Evolutionary conservation across 73 alveolate species (phyloP), one percentile per base, ranked within the genome.

Genomic region (Paramecium octaurelia): DNA sequence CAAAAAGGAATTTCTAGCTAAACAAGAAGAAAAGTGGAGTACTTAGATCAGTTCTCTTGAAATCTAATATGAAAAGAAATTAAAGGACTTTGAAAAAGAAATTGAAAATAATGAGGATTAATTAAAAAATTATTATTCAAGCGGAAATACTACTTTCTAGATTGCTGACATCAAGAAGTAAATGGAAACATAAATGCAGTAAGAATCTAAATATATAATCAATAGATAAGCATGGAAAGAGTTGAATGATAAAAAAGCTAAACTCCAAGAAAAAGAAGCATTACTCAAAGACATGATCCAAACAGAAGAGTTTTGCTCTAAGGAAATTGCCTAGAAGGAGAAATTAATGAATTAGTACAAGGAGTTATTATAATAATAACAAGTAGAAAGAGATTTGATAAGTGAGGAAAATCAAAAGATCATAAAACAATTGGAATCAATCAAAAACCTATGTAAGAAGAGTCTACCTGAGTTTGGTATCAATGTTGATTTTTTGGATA

Each of bases 181-280:
- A 73, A 73, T 73, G 87, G 59, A 73, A 4, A 40, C 57, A 35
- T 73, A 36, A 40, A 73, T 34, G 40, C 6, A 73, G 59, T 73
- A 73, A 14, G 9, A 18, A n/a, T 18, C 16, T 73, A n/a, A n/a
- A n/a, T n/a, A 64, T 1, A 8, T 34, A 14, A 73, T 14, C 40
- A 14, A 35, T 73, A 73, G 87, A 73, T 73, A 73, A 73, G 87
- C 59, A 73, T 36, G 59, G 59, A 12, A 35, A 73, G 31, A 73
- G 14, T 73, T 73, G 14, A 73, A 36, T 20, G 87, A 34, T 35
- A 36, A 73, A 73, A 31, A 43, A 16, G 42, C 4, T 4, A 12
- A 20, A 35, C 40, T 73, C 36, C 0, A 0, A 35, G 87, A 73
- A 40, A 73, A 73, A 73, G 87, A 73, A 73, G 18, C 38, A 35